phyloP scores from a whole-genome alignment of 371 early-diverging fungal genomes.

The Coemansia sp. region DNA sequence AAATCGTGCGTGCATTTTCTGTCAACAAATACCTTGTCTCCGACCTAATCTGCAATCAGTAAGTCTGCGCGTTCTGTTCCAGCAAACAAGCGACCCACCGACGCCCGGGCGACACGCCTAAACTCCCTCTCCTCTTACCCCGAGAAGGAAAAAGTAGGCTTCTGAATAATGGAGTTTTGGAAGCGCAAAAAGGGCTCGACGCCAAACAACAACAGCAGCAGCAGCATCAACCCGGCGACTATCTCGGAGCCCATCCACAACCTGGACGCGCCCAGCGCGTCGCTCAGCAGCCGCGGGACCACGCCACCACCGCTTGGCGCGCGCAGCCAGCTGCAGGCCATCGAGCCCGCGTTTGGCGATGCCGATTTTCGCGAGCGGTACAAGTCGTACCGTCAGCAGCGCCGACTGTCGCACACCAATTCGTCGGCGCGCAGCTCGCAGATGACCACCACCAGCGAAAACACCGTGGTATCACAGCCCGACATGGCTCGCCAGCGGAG shows the following conservation, averaged over 20 bases:
- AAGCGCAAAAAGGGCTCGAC: constrained; percentile 45
- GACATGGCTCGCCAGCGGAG: constrained; percentile 23
- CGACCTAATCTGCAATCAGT: background rate
- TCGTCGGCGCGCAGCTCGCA: constrained; percentile 41
- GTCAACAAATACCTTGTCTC: no score
- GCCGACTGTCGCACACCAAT: constrained; percentile 41
- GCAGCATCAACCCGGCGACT: constrained; percentile 22
- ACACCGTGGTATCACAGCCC: constrained; percentile 4
- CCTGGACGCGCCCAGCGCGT: constrained; percentile 22
- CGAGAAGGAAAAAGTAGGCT: background rate
- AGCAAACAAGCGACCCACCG: no score
- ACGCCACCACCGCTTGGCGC: constrained; percentile 10
- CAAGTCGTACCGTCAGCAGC: constrained; percentile 43
- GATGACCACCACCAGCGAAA: constrained; percentile 37
- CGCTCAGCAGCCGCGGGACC: background rate
- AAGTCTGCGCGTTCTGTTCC: no score
- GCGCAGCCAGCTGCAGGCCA: background rate
- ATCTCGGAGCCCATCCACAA: constrained; percentile 49
- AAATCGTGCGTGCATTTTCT: no score
- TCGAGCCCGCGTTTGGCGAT: constrained; percentile 9
- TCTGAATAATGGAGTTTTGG: constrained; percentile 42
- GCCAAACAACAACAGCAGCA: background rate
- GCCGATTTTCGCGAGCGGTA: constrained; percentile 44
- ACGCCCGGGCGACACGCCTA: no score
- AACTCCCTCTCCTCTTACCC: background rate